Evolutionary conservation across 768 basidiomycete genomes (phyloP).

Genomic region (Galerina sulciceps): DNA sequence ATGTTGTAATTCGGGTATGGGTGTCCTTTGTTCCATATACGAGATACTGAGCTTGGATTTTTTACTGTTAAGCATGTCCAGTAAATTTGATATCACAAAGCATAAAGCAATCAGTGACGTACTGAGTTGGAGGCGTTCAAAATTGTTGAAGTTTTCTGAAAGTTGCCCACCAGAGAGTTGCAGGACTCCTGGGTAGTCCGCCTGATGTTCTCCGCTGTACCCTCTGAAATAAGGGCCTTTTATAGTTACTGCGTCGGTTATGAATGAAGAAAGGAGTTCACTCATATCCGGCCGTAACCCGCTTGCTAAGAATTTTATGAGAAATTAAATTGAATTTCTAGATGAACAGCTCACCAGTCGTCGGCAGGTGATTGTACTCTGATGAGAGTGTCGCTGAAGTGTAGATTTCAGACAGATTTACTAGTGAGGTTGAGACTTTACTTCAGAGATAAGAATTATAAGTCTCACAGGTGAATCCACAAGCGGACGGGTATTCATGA

Average conservation of each 20-base stretch:
- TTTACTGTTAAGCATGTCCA: no score
- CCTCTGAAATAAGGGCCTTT: background rate
- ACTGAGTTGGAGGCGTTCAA: no score
- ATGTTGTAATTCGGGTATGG: no score
- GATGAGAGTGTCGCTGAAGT: background rate
- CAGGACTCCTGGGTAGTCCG: background rate
- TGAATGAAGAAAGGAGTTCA: background rate
- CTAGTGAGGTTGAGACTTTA: background rate
- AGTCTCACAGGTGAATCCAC: conserved; percentile 5
- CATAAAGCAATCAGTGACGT: no score
- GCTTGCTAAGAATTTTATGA: no score
- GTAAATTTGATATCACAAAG: no score
- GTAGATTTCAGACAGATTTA: no score
- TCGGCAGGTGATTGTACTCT: background rate
- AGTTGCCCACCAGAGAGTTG: background rate
- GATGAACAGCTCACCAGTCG: background rate
- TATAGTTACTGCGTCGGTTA: background rate
- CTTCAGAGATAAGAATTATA: background rate
- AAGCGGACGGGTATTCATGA: conserved; percentile 1
- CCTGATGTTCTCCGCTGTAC: background rate
- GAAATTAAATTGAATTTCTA: no score
- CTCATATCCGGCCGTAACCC: background rate
- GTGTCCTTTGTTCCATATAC: no score
- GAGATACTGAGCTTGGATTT: no score
- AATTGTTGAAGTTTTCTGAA: no score